Evolutionary conservation across 495 filamentous ascomycete species (phyloP), one percentile per base, ranked within the genome.

Genomic region (Daldinia vernicosa): DNA sequence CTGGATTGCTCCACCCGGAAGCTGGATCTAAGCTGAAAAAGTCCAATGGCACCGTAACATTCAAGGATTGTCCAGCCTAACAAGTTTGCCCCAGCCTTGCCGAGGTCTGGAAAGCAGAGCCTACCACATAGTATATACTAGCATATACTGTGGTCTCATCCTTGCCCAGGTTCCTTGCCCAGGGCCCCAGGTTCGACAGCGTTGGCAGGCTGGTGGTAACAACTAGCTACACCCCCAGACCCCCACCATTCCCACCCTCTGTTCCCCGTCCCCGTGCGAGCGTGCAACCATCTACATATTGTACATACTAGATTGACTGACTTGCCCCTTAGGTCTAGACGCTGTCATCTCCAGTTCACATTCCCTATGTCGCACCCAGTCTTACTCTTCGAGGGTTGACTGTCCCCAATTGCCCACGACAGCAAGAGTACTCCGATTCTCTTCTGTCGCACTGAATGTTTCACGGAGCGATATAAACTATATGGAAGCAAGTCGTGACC

Each of bases 391-490:
- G 61, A 69, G 56, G 66, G 40, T 66, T 63, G 52, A 66, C 43
- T 69, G 52, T 66, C 56, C 56, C 66, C 65, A 69, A 67, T 62
- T 68, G 56, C 47, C 59, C 70, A 57, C 60, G 33, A 40, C 70
- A 69, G 61, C 56, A 69, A 73, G 57, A 61, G 57, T 66, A 47
- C 50, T 52, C 70, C 65, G 60, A 58, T 69, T 27, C 70, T 60
- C 47, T 51, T 55, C 47, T 32, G 70, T 73, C 53, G 59, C 70
- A 69, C 66, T 30, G 47, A 40, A 63, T 73, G 70, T 73, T 73
- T 66, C 70, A 69, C 70, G 50, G 70, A 40, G 24, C 57, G 60
- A 66, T 69, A 73, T 73, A 73, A 73, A 61, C 56, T 73, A 69
- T 64, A 72, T 66, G 61, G 70, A 51, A 62, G 33, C 66, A 58